Percentiles rank a stretch among this genome's conserved stretches.
Evolutionary conservation across 352 stramenopile species (phyloP).

Genomic region (Globisporangium mamillatum): DNA sequence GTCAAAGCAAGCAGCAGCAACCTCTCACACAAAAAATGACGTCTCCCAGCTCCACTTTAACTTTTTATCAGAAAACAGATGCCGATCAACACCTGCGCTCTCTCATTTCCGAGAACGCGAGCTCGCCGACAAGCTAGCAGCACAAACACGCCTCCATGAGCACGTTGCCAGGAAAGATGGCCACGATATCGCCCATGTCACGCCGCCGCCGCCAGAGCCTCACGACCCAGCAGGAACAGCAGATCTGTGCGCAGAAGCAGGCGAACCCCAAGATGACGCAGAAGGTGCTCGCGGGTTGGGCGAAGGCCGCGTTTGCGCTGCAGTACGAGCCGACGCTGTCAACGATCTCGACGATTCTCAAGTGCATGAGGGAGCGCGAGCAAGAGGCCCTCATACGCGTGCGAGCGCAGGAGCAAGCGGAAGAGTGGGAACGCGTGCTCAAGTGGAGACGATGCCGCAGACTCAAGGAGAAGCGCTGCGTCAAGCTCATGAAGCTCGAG

Average conservation of each 20-base stretch:
- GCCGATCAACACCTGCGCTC: too few relatives aligned
- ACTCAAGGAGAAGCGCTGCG: conserved; percentile 20
- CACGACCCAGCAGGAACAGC: conserved; percentile 1
- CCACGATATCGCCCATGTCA: too few relatives aligned
- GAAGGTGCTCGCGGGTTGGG: conserved; percentile 10
- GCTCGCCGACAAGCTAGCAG: too few relatives aligned
- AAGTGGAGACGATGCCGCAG: too few relatives aligned
- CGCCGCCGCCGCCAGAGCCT: neutral
- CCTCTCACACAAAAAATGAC: too few relatives aligned
- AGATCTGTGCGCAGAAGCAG: conserved; percentile 8
- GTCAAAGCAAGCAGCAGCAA: too few relatives aligned
- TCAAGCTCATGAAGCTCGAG: conserved; percentile 56
- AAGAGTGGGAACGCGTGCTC: neutral
- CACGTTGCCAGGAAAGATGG: too few relatives aligned
- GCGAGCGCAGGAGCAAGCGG: neutral
- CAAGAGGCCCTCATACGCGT: too few relatives aligned
- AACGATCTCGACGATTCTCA: conserved; percentile 11
- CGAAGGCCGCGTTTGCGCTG: conserved; percentile 12
- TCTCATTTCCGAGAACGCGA: too few relatives aligned
- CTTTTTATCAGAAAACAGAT: too few relatives aligned
- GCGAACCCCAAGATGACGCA: conserved; percentile 16
- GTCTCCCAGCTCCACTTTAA: too few relatives aligned
- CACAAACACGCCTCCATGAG: too few relatives aligned
- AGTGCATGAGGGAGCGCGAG: neutral
- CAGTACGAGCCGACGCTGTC: conserved; percentile 7